phyloP scores from a whole-genome alignment of 164 flowering plant species.

The Kingdonia uniflora region DNA sequence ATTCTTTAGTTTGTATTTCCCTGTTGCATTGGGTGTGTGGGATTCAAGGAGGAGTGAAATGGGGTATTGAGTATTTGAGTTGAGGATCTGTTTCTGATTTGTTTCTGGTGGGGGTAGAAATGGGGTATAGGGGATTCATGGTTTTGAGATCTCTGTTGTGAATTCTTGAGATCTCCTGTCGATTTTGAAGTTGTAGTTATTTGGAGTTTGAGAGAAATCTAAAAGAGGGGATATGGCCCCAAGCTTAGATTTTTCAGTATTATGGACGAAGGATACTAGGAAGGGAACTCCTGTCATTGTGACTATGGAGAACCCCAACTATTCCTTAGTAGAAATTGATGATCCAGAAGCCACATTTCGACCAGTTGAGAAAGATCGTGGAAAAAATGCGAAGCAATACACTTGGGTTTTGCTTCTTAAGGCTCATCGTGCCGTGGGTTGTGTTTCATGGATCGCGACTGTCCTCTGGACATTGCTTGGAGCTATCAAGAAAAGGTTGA shows the following conservation, averaged over 20 bases:
- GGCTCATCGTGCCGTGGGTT: constrained; percentile 70
- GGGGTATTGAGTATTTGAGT: constrained; percentile 13
- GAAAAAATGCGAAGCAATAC: constrained; percentile 72
- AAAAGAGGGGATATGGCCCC: constrained; percentile 38
- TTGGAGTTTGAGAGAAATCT: constrained; percentile 1
- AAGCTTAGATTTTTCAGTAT: constrained; percentile 44
- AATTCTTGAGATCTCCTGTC: background rate
- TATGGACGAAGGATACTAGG: constrained; percentile 42
- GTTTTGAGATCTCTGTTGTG: background rate
- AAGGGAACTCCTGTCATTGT: constrained; percentile 72
- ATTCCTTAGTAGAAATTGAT: constrained; percentile 58
- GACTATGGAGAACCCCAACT: constrained; percentile 80
- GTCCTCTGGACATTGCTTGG: constrained; percentile 60
- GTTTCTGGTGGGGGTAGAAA: constrained; percentile 19
- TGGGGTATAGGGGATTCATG: constrained; percentile 21
- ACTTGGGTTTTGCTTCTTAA: constrained; percentile 77
- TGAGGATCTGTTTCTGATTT: constrained; percentile 7
- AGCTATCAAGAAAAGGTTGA: constrained; percentile 44
- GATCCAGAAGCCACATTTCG: constrained; percentile 57
- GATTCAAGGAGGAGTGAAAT: constrained; percentile 7
- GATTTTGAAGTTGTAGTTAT: constrained; percentile 4
- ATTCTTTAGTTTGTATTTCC: constrained; percentile 7
- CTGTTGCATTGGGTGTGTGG: constrained; percentile 22
- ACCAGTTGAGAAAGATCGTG: constrained; percentile 57
- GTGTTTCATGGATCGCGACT: constrained; percentile 51